phyloP scores from a whole-genome alignment of 305 asterid genomes.

The Fraxinus albicans region DNA sequence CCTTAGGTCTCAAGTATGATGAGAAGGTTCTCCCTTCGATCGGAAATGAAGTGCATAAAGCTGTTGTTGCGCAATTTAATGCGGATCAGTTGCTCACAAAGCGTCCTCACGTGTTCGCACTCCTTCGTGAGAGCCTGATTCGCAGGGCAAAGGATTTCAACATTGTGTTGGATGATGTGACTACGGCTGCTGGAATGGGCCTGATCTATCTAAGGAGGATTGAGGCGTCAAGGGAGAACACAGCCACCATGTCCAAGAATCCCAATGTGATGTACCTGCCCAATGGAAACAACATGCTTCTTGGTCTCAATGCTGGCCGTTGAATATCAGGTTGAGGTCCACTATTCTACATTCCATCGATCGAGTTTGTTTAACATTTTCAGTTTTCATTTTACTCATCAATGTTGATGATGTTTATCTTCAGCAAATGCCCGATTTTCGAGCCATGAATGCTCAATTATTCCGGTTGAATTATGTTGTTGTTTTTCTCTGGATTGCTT shows the following conservation, averaged over 20 bases:
- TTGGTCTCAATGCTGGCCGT: conserved; percentile 65
- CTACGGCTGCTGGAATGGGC: conserved; percentile 83
- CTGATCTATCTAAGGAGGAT: conserved; percentile 90
- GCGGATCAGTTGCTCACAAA: conserved; percentile 90
- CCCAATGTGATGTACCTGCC: conserved; percentile 76
- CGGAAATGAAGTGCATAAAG: conserved; percentile 78
- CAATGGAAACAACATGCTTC: conserved; percentile 70
- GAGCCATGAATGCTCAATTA: too few relatives aligned
- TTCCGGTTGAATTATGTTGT: too few relatives aligned
- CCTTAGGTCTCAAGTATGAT: conserved; percentile 87
- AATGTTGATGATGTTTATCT: too few relatives aligned
- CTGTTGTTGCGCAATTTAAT: conserved; percentile 91
- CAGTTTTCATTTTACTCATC: too few relatives aligned
- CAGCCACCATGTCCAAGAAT: conserved; percentile 53
- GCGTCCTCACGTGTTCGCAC: conserved; percentile 82
- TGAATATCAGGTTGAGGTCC: conserved; percentile 32
- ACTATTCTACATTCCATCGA: too few relatives aligned
- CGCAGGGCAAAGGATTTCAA: conserved; percentile 84
- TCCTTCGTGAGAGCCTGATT: conserved; percentile 76
- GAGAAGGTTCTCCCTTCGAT: conserved; percentile 92
- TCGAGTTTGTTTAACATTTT: too few relatives aligned
- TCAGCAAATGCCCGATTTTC: too few relatives aligned
- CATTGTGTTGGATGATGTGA: conserved; percentile 77
- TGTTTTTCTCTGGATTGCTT: too few relatives aligned
- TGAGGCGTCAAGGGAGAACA: conserved; percentile 88